Evolutionary conservation across 1,284 basidiomycete genomes (phyloP).

Genomic region (Rhodotorula sp.): DNA sequence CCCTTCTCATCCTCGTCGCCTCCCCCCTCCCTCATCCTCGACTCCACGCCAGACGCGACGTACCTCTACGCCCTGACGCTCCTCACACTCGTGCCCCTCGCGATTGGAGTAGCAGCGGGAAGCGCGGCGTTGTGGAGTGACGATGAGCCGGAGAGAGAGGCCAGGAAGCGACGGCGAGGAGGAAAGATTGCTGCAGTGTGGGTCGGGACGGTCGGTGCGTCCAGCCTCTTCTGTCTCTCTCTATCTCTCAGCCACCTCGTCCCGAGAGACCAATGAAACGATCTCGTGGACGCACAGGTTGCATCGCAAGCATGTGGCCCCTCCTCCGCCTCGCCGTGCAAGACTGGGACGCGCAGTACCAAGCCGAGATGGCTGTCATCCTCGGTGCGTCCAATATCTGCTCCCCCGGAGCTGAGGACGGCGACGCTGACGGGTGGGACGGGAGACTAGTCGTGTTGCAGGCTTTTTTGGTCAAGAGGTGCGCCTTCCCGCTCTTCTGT

Average conservation of each 20-base stretch:
- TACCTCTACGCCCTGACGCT: neutral
- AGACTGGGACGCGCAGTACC: too few species aligned
- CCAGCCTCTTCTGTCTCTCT: too few species aligned
- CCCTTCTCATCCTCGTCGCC: neutral
- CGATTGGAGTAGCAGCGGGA: neutral
- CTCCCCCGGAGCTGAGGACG: too few species aligned
- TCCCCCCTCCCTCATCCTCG: neutral
- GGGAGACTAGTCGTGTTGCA: too few species aligned
- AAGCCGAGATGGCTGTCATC: too few species aligned
- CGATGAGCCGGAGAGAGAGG: too few species aligned
- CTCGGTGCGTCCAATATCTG: neutral
- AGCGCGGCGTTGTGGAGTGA: neutral
- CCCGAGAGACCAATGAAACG: too few species aligned
- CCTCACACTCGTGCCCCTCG: neutral
- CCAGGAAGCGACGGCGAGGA: too few species aligned
- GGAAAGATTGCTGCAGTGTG: neutral
- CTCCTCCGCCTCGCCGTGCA: neutral
- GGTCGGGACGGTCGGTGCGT: conserved; percentile 2
- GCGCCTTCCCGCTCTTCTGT: too few species aligned
- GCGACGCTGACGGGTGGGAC: too few species aligned
- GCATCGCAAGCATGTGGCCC: neutral
- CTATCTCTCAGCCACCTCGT: neutral
- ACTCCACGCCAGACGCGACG: neutral
- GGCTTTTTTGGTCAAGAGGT: too few species aligned
- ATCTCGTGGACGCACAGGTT: neutral